phyloP scores from a whole-genome alignment of 371 early-diverging fungal genomes.

The Dipsacomyces acuminosporus region DNA sequence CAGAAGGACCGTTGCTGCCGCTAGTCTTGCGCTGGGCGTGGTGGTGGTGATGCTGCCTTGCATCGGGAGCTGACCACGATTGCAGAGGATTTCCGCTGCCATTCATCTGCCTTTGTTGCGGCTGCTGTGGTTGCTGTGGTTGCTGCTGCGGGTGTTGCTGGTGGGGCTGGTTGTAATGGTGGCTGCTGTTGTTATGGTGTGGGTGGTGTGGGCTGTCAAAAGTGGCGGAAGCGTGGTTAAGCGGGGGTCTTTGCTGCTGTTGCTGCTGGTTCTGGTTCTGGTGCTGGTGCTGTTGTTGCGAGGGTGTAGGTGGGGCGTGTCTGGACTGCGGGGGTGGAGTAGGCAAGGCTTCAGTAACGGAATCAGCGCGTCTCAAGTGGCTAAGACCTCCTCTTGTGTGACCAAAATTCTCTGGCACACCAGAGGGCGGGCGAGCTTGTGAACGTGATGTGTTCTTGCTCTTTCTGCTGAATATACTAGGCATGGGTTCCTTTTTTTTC shows the following conservation, averaged over 20 bases:
- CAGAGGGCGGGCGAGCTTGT: slow-evolving; percentile 54
- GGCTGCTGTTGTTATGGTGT: no score
- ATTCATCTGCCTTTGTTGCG: not conserved
- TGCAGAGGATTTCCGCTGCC: slow-evolving; percentile 1
- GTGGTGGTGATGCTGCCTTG: slow-evolving; percentile 4
- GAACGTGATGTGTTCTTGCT: slow-evolving; percentile 56
- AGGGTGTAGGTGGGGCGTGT: no score
- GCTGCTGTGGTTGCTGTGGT: not conserved
- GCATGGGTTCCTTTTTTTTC: slow-evolving; percentile 13
- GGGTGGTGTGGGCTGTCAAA: no score
- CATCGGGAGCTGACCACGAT: slow-evolving; percentile 9
- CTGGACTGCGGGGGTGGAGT: not conserved
- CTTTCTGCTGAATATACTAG: slow-evolving; percentile 43
- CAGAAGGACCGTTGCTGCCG: no score
- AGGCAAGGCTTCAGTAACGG: not conserved
- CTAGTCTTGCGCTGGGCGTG: slow-evolving; percentile 1
- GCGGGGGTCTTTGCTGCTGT: no score
- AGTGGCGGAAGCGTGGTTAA: no score
- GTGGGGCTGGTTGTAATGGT: no score
- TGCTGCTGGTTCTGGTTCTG: no score
- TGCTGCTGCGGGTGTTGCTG: not conserved
- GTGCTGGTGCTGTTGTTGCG: no score
- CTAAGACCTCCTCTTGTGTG: slow-evolving; percentile 53
- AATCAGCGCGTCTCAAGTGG: slow-evolving; percentile 16
- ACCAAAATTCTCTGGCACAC: slow-evolving; percentile 58